Base-by-base conservation (phyloP, 225 moss, liverwort and hornwort genomes). In the Pleurozium schreberi region DNA sequence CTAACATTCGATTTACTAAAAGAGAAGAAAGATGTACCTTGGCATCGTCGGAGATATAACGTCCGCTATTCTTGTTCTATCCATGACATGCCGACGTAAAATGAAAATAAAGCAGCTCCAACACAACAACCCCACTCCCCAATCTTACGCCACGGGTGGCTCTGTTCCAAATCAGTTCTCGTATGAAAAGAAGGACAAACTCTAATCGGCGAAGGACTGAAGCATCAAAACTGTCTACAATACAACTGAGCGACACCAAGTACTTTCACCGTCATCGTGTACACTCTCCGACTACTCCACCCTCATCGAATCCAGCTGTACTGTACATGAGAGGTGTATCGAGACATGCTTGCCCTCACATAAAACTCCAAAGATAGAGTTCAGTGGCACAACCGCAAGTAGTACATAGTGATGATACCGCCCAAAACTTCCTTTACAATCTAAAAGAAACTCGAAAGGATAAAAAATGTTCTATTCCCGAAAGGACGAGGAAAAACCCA, bases 191-290 rank as follows among this genome's bases (percentile, higher is more conserved):
- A 83, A 81, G 31, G 59, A 69, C 82, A 66, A 87, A 80, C 79
- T 73, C 87, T 92, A 82, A 55, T 62, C 74, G 57, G 70, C 79
- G 82, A n/a, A 73, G 50, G 74, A 89, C 81, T 31, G 75, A 92
- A 74, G 87, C 89, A 86, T 89, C 89, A 90, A 92, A 93, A 92
- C 80, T 91, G 89, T 80, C 75, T 91, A 91, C 55, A 88, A 86
- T 88, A 92, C 86, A 90, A 86, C 65, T 86, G 86, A 81, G 87
- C 83, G 43, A 82, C 86, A 69, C 83, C 66, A 83, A 81, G 88
- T 91, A 84, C 43, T 85, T 83, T 65, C 89, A 89, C 83, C 83
- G 38, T 66, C 61, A 83, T 90, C 78, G 75, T 52, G 73, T 73
- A 67, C 87, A 83, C 83, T 74, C 76, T 88, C 66, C 50, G 68